A percentile compares a stretch with the other conserved stretches of the same genome.
phyloP scores from a whole-genome alignment of 2,329 filamentous ascomycete genomes.

The Aspergillus glaucus region DNA sequence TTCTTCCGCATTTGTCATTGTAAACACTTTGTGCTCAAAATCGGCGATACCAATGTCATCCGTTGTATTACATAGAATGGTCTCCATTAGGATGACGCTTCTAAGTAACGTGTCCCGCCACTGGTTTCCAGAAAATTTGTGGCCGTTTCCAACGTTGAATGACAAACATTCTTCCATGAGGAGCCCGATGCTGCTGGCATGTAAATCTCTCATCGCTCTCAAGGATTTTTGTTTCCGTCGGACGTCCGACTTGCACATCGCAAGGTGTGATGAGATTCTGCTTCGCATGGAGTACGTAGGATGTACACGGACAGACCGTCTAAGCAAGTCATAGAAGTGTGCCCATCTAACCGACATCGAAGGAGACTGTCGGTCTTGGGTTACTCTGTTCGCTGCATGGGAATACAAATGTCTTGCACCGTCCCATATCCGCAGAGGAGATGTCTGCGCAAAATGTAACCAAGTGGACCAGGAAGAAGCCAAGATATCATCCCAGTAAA shows the following conservation, averaged over 20 bases:
- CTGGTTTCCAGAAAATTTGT: constrained; percentile 38
- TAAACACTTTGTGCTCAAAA: constrained; percentile 51
- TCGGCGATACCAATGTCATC: constrained; percentile 50
- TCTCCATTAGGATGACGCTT: constrained; percentile 79
- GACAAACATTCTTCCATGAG: constrained; percentile 79
- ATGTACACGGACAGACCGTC: constrained; percentile 65
- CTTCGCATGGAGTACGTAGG: constrained; percentile 65
- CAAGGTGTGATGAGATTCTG: constrained; percentile 70
- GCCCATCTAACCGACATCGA: constrained; percentile 42
- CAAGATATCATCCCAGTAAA: constrained; percentile 91
- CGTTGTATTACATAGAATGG: constrained; percentile 67
- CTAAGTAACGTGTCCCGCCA: constrained; percentile 73
- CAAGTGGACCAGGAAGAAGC: constrained; percentile 71
- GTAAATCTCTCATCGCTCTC: constrained; percentile 67
- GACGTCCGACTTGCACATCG: constrained; percentile 67
- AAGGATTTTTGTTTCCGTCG: constrained; percentile 66
- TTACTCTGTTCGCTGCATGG: constrained; percentile 32
- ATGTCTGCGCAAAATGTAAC: constrained; percentile 80
- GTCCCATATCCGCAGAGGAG: constrained; percentile 69
- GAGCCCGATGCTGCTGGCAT: constrained; percentile 78
- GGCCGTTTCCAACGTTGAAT: constrained; percentile 51
- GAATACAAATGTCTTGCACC: constrained; percentile 59
- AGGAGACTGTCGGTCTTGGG: constrained; percentile 6
- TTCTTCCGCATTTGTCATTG: constrained; percentile 56
- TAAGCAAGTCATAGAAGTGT: constrained; percentile 74